Percentiles rank a stretch among this genome's conserved stretches.
Conservation (phyloP, 306 rosid genomes). For the Prunus armeniaca region DNA sequence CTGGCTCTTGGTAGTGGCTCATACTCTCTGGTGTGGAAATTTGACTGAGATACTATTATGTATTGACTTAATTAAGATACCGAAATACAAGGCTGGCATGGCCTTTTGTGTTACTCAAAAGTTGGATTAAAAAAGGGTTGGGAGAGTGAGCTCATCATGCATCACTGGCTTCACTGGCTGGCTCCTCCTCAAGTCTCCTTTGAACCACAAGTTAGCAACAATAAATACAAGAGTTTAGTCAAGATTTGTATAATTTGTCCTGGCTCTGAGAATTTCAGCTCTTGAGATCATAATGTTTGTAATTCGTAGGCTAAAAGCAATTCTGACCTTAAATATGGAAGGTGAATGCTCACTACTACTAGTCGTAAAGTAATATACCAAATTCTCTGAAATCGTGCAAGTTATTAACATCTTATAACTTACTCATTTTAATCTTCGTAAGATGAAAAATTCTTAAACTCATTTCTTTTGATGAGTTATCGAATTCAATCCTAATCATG, state of each 20-base stretch:
- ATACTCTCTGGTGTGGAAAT: background rate
- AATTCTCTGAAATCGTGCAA: too few relatives aligned
- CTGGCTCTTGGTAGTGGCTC: background rate
- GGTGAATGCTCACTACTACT: background rate
- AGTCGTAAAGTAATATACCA: too few relatives aligned
- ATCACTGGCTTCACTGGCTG: background rate
- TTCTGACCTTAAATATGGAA: too few relatives aligned
- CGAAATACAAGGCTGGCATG: background rate
- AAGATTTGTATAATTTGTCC: background rate
- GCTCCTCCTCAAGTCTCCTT: background rate
- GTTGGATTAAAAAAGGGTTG: background rate
- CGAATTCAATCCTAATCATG: too few relatives aligned
- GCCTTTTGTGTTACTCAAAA: background rate
- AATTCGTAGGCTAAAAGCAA: background rate
- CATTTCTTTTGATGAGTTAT: too few relatives aligned
- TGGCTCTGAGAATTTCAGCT: background rate
- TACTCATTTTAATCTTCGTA: too few relatives aligned
- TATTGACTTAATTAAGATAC: background rate
- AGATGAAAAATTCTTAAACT: too few relatives aligned
- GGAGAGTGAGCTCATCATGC: background rate
- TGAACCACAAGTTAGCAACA: background rate
- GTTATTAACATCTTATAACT: too few relatives aligned
- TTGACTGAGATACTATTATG: background rate
- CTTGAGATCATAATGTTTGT: background rate
- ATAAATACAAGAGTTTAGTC: background rate